A percentile compares a stretch with the other conserved stretches of the same genome.
phyloP scores from a whole-genome alignment of 2,329 filamentous ascomycete species.

The Penicillium sp. region DNA sequence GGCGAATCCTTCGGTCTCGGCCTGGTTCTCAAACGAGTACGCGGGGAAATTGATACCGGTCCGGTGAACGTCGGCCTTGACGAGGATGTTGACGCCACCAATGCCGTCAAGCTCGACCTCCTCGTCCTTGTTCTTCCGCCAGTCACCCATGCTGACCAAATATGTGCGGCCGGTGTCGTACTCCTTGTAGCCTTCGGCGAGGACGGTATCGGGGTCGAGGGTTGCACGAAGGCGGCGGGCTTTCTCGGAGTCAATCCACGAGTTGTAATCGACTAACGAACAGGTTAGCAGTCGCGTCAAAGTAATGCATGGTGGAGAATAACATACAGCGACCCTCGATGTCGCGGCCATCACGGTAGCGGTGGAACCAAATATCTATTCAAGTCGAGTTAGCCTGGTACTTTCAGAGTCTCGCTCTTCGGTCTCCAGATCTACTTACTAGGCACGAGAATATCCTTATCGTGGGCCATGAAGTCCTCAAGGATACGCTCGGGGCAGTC shows the following conservation, averaged over 20 bases:
- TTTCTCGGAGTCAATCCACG: slow-evolving; percentile 93
- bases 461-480: slow-evolving; percentile 93
- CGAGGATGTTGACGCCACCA: slow-evolving; percentile 94
- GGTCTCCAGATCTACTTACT: slow-evolving; percentile 65
- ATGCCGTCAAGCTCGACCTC: slow-evolving; percentile 94
- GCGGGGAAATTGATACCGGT: slow-evolving; percentile 98
- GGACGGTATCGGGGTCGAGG: slow-evolving; percentile 77
- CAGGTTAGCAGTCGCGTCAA: slow-evolving; percentile 32
- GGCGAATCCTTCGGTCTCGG: slow-evolving; percentile 97
- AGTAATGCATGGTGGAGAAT: too few relatives aligned
- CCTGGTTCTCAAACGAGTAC: slow-evolving; percentile 98
- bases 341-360: slow-evolving; percentile 77
- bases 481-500: slow-evolving; percentile 86
- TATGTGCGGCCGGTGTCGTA: slow-evolving; percentile 88
- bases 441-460: slow-evolving; percentile 89
- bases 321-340: slow-evolving; percentile 91
- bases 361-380: slow-evolving; percentile 94
- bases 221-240: slow-evolving; percentile 73
- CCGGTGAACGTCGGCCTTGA: slow-evolving; percentile 96
- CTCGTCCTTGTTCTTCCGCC: slow-evolving; percentile 87
- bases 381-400: slow-evolving; percentile 22
- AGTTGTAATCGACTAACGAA: slow-evolving; percentile 89
- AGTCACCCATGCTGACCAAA: slow-evolving; percentile 90
- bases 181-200: slow-evolving; percentile 95
- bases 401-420: background rate